A percentile compares a stretch with the other conserved stretches of the same genome.
These are phyloP conservation scores for Dendrobium chrysotoxum DNA, from an alignment of 106 monocot genomes.

Conservation along the genomic window DNA sequence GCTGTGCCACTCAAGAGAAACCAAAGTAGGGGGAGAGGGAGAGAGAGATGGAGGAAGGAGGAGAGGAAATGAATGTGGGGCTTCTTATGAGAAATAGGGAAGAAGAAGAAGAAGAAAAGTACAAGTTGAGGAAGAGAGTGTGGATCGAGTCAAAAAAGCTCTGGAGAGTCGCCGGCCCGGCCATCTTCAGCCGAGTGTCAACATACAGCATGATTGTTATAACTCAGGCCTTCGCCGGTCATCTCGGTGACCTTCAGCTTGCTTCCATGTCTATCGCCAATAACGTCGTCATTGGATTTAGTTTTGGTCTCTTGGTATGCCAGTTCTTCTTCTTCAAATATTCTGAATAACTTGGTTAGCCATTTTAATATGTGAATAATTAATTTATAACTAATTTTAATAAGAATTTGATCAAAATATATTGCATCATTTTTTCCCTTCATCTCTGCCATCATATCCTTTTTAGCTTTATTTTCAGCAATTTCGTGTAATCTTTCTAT, in stretches of 20 bases:
- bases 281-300: conserved; percentile 20
- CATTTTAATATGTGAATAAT: no score
- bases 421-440: no score
- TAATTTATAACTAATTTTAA: no score
- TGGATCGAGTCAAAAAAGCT: conserved; percentile 14
- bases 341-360: no score
- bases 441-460: no score
- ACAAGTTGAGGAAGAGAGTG: neutral
- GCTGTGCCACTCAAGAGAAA: no score
- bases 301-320: conserved; percentile 17
- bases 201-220: conserved; percentile 25
- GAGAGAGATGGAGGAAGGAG: neutral
- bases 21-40: neutral
- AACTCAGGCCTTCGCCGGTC: conserved; percentile 24
- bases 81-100: neutral
- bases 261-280: conserved; percentile 26
- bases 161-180: conserved; percentile 20
- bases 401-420: no score
- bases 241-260: conserved; percentile 23
- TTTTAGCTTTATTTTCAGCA: no score
- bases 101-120: neutral
- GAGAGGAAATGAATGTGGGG: neutral
- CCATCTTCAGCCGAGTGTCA: conserved; percentile 16
- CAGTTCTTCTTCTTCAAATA: no score
- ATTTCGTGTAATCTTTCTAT: no score